Evolutionary conservation across 495 filamentous ascomycete genomes (phyloP), one percentile per base, ranked within the genome.

Genomic region (Darksidea phi): DNA sequence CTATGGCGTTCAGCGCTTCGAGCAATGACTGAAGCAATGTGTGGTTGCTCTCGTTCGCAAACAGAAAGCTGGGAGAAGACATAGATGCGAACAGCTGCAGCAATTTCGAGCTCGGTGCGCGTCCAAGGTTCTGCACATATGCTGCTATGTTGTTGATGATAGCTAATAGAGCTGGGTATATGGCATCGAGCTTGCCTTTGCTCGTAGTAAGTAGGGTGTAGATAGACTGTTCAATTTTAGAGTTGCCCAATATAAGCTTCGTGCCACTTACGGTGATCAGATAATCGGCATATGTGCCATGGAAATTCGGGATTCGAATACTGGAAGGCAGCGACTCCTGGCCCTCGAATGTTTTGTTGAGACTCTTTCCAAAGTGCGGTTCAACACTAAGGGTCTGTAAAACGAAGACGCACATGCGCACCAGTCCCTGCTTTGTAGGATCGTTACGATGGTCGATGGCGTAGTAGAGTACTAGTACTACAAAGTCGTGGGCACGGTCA

Each of bases 331-430:
- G 73, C 1, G 88, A 91, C 34, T 96, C 90, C 71, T 97, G 95
- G 2, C 83, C 88, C 56, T 94, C 88, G 58, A 99, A 97, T 25
- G 79, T 80, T 72, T 89, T 89, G 74, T 96, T 97, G 54, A 97
- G 78, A 67, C 90, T 90, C 70, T 87, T 84, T 11, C 91, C 92
- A 73, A 97, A 97, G 56, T 88, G 94, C 41, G 85, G 84, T 75
- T 97, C 94, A 0, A 92, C 90, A 68, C 93, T 97, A 69, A 97
- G 77, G 0, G 95, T 99, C 72, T 99, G 94, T 42, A 97, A 74
- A 48, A 97, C 84, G 76, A 99, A 97, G 23, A 95, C 87, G 74
- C 94, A 97, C 91, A 97, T 96, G 41, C 93, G 80, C 18, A 97
- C 90, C 2, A 97, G 82, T 0, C 95, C 91, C 69, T 96, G 90